Percentiles rank a stretch among this genome's conserved stretches.
These are phyloP conservation scores for Lasiosphaeriaceae sp. DNA, from an alignment of 495 filamentous ascomycete species.

Conservation along the genomic window DNA sequence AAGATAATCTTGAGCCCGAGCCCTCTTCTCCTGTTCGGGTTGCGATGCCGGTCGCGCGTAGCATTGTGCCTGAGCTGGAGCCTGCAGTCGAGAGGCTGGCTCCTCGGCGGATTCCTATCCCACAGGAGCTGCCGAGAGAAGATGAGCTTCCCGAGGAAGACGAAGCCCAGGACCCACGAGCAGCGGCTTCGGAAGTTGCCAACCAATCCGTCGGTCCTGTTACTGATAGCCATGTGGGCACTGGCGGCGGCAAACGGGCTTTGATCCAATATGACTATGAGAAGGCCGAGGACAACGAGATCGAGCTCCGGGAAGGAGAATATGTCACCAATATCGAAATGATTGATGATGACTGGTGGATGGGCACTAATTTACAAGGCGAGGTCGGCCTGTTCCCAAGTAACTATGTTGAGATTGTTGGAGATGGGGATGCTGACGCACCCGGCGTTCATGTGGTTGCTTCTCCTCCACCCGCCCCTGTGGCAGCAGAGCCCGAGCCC, in stretches of 20 bases:
- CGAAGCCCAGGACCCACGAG: constrained; percentile 57
- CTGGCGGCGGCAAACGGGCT: constrained; percentile 58
- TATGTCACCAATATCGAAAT: constrained; percentile 93
- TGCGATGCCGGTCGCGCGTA: constrained; percentile 78
- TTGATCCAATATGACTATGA: constrained; percentile 93
- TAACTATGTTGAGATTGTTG: constrained; percentile 89
- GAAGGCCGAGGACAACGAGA: constrained; percentile 93
- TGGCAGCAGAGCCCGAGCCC: constrained; percentile 19
- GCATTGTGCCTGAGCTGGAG: constrained; percentile 49
- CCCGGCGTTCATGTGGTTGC: constrained; percentile 23
- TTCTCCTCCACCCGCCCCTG: constrained; percentile 25
- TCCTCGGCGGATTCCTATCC: constrained; percentile 42
- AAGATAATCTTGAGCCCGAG: constrained; percentile 53
- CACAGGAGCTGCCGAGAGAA: constrained; percentile 61
- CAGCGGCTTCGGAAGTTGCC: constrained; percentile 55
- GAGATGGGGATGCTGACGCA: constrained; percentile 42
- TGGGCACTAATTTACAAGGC: constrained; percentile 76
- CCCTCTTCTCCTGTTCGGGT: constrained; percentile 72
- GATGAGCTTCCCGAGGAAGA: constrained; percentile 62
- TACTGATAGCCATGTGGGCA: constrained; percentile 22
- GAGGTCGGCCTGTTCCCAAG: constrained; percentile 90
- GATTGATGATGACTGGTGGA: constrained; percentile 98
- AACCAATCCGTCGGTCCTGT: constrained; percentile 31
- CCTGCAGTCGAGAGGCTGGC: constrained; percentile 45
- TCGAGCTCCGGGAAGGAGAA: constrained; percentile 87